Evolutionary conservation across 2,329 filamentous ascomycete species (phyloP), one percentile per base, ranked within the genome.

Genomic region (Colletotrichum ledebouriae): DNA sequence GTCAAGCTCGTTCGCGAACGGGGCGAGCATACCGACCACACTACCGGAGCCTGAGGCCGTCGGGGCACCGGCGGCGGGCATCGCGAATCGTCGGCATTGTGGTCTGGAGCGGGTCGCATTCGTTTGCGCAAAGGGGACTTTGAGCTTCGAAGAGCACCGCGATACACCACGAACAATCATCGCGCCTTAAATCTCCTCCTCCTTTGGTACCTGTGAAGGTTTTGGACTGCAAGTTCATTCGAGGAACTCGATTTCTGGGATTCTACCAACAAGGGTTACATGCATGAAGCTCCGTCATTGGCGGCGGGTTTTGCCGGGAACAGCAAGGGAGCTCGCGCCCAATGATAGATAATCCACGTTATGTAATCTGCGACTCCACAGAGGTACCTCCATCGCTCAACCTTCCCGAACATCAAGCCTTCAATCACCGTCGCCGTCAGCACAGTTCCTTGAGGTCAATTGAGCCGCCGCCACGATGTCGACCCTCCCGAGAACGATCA

Each of bases 401-500:
- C 66, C 42, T 66, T 65, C 49, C 44, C 42, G 37, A 70, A 69
- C 64, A 44, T 71, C 64, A 53, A 69, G 56, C 33, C 69, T 69
- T 53, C 49, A 69, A 67, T 63, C 56, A 44, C 44, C 57, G 56
- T 39, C 59, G 59, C 22, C 58, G 59, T 56, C 37, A 56, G 50
- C 50, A 58, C 63, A 71, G 71, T 65, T 74, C 64, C 63, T 70
- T 65, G 68, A 72, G 70, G 71, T 71, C 76, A 72, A 78, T 78
- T 77, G 74, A 73, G 70, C 75, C 72, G 72, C 78, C 78, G 79
- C 79, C 77, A 80, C 80, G 80, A 99, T 99, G 96, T 98, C 96
- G 85, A 97, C 94, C 70, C 84, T 97, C 76, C 82, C 90, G 73
- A 91, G 96, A 82, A 98, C 95, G 29, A 82, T 98, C 77, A 87